These are phyloP conservation scores for Cucumis sativus DNA, from an alignment of 306 rosid species.

Conservation along the genomic window DNA sequence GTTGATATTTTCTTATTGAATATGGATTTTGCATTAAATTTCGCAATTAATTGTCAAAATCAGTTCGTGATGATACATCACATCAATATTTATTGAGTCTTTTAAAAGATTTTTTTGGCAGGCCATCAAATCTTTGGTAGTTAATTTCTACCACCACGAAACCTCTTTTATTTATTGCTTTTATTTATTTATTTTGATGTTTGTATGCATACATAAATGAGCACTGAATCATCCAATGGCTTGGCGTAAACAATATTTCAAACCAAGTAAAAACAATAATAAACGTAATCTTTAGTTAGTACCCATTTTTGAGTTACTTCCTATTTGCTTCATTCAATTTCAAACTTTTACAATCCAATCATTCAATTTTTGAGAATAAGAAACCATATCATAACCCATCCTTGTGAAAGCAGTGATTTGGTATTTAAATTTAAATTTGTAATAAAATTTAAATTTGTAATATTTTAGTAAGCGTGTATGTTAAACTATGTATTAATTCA, in stretches of 20 bases:
- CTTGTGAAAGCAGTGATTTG: too few species aligned
- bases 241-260: neutral
- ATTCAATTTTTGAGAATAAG: too few species aligned
- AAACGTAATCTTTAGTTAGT: too few species aligned
- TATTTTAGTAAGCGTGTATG: too few species aligned
- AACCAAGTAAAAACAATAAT: too few species aligned
- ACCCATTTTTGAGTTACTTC: too few species aligned
- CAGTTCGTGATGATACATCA: neutral
- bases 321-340: too few species aligned
- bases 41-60: neutral
- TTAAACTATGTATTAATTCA: too few species aligned
- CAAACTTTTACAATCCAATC: accelerated
- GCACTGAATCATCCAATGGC: neutral
- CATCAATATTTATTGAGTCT: neutral
- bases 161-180: neutral
- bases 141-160: neutral
- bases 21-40: neutral
- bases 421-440: too few species aligned
- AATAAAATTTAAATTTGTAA: too few species aligned
- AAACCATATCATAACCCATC: too few species aligned
- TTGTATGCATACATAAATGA: neutral
- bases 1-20: neutral
- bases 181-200: neutral
- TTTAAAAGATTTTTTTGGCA: neutral
- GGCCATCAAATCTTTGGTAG: neutral